A percentile compares a stretch with the other conserved stretches of the same genome.
Conservation (phyloP, 192 early-diverging fungal species). For the Backusella morwellensis region DNA sequence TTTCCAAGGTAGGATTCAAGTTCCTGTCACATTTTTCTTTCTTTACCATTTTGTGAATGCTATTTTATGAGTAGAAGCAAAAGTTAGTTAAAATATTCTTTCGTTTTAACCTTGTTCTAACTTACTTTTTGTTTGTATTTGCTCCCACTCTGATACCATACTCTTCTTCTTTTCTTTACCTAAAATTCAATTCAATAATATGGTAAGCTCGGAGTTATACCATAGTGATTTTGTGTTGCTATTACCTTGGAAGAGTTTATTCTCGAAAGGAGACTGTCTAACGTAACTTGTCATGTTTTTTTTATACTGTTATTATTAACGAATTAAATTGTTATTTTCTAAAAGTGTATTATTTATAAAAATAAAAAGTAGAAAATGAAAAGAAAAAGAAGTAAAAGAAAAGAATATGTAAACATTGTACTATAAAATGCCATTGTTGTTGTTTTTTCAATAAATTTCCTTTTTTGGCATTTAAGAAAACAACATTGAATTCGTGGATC, state of each 20-base stretch:
- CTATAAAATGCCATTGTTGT: slow-evolving; percentile 4
- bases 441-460: neutral
- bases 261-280: neutral
- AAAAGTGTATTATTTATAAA: neutral
- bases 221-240: neutral
- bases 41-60: slow-evolving; percentile 82
- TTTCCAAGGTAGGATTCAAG: neutral
- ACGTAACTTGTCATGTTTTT: neutral
- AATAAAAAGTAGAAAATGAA: neutral
- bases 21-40: neutral
- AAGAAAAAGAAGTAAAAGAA: neutral
- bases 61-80: slow-evolving; percentile 28
- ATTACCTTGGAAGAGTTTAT: neutral
- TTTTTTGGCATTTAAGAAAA: neutral
- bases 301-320: neutral
- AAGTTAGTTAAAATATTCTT: neutral
- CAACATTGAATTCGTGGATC: neutral
- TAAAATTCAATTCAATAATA: neutral
- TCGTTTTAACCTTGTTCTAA: neutral
- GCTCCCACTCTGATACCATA: slow-evolving; percentile 84
- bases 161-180: slow-evolving; percentile 38
- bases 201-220: neutral
- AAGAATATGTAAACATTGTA: neutral
- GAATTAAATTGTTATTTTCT: neutral
- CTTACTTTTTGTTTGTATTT: slow-evolving; percentile 91